phyloP scores from a whole-genome alignment of 306 rosid genomes.

The Oxytropis ochrocephala region DNA sequence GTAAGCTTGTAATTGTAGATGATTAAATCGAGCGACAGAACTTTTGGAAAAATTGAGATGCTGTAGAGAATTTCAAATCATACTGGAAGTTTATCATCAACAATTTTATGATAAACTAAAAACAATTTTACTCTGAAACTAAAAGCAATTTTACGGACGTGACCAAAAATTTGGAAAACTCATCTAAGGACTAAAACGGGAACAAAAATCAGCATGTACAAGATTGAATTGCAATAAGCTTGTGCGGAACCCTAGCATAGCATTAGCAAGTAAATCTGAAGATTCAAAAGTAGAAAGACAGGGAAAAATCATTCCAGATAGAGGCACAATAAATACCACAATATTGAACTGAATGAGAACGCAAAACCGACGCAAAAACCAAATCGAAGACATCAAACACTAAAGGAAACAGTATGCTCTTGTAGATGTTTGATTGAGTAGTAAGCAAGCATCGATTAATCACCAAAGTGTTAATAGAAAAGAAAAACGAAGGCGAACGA shows the following conservation, averaged over 20 bases:
- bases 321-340: background rate
- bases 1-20: background rate
- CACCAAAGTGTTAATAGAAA: background rate
- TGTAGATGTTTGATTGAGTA: background rate
- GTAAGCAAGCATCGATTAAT: background rate
- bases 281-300: background rate
- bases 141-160: background rate
- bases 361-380: background rate
- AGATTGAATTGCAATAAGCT: background rate
- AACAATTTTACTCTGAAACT: too few relatives aligned
- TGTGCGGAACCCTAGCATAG: background rate
- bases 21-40: background rate
- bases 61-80: background rate
- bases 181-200: background rate
- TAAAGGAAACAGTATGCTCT: background rate
- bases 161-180: background rate
- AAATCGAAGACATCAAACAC: background rate
- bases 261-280: background rate
- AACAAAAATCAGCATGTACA: background rate
- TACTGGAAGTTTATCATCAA: background rate
- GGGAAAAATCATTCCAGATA: background rate
- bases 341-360: background rate
- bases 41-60: background rate
- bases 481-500: background rate
- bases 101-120: too few relatives aligned